Base-by-base conservation (phyloP, 2,329 filamentous ascomycete species). In the Cercospora sp. region DNA sequence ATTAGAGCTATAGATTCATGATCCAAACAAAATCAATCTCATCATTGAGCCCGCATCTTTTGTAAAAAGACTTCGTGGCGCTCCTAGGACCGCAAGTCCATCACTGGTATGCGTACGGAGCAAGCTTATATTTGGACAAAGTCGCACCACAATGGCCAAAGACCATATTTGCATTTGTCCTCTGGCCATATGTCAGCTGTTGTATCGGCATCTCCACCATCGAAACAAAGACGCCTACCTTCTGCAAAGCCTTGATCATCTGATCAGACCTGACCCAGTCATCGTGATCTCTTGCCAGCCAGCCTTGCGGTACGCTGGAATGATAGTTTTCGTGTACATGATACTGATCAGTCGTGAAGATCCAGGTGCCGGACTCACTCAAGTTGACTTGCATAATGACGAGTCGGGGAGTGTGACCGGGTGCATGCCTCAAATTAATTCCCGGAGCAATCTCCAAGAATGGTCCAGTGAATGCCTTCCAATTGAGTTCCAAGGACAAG, bases 281-380 rank as follows among this genome's bases (percentile, higher is more conserved):
- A 53, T 78, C 76, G 68, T 80, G 77, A 66, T 80, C 79, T 37
- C 78, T 74, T 37, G 77, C 77, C 63, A 80, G 64, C 79, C 79
- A 80, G 0, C 79, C 79, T 64, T 80, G 78, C 24, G 79, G 79
- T 40, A 77, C 72, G 55, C 71, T 72, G n/a, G 75, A 69, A 34
- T 77, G 70, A 40, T 69, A 79, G 32, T 80, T 80, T 72, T 80
- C 79, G 61, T 71, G 72, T 2, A 80, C 78, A 63, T 80, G 78
- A 62, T 80, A 79, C 72, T 77, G 76, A 71, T 80, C 79, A 21
- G 77, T 77, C 13, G 78, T 80, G 70, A 79, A 79, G 53, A 80
- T 76, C 51, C 62, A 59, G 2, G 77, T 79, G 21, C 79, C 79
- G 28, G 67, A 72, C 28, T 79, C 71, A 55, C 70, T 73, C 67